Evolutionary conservation across 1,284 basidiomycete species (phyloP), one percentile per base, ranked within the genome.

Genomic region (Chalciporus sp.): DNA sequence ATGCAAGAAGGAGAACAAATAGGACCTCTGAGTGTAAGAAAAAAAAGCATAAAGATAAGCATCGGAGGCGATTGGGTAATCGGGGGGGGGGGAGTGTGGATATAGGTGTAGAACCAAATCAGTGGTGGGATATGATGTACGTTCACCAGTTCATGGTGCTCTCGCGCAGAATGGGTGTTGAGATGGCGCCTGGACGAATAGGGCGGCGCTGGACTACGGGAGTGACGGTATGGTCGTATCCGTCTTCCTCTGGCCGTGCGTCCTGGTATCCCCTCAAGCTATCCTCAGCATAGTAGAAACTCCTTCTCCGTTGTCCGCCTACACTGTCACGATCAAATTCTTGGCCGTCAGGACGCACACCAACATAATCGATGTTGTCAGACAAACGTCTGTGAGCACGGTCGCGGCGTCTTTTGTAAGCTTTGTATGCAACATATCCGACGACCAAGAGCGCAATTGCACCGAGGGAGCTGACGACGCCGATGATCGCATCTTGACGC

Each of bases 211-310:
- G 81, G 49, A 75, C 76, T 74, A 80, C 78, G 42, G 42, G 60
- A 16, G 58, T 58, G 10, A 58, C 55, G 40, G 57, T 61, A 48
- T 71, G 67, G 54, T 73, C 70, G 43, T 65, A 68, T 39, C 62
- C 59, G 10, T 61, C 53, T 45, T 66, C 60, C 40, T 63, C 70
- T 17, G 53, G 51, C 41, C 57, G 63, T 29, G 64, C 52, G 6
- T 70, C 65, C 59, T 78, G 73, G 61, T 69, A 83, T 3, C 85
- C 86, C 33, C 86, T 74, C 67, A 92, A 69, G 58, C 84, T 86
- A 68, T 92, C 90, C 72, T 91, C 90, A 3, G 89, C 89, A 66
- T 83, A 92, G 71, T 92, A 92, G 76, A 91, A 92, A 60, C 86
- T 89, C 53, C 88, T 71, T 50, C 90, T 73, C 48, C 89, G 76